These are phyloP conservation scores for Mortierella sp. DNA, from an alignment of 371 early-diverging fungal species.

Conservation along the genomic window DNA sequence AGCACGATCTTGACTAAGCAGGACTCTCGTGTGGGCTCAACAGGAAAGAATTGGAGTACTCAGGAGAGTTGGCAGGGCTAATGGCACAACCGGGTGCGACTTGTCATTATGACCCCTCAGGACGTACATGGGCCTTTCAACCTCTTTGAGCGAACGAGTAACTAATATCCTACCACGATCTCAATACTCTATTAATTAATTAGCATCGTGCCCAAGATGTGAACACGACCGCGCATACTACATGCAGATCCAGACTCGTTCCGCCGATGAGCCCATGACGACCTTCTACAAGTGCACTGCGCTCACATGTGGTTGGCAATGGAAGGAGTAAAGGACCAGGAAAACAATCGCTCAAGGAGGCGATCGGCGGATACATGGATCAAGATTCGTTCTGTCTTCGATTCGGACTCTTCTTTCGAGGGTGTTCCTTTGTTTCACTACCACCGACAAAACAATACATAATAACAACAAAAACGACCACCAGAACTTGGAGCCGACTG, in stretches of 20 bases:
- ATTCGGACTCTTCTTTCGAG: neutral
- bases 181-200: neutral
- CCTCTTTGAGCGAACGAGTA: neutral
- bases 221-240: constrained; percentile 91
- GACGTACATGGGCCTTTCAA: neutral
- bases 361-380: neutral
- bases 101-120: neutral
- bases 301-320: constrained; percentile 78
- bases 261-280: constrained; percentile 96
- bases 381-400: neutral
- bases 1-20: no score
- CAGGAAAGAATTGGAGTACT: neutral
- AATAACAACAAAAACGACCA: neutral
- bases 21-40: neutral
- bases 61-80: neutral
- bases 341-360: neutral
- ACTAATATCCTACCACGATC: neutral
- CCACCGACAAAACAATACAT: neutral
- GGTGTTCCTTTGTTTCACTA: neutral
- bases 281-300: constrained; percentile 90
- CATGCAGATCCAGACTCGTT: constrained; percentile 95
- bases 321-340: constrained; percentile 68
- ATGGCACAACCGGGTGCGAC: neutral
- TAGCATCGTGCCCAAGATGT: constrained; percentile 90
- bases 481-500: neutral